Conservation (phyloP, 768 basidiomycete genomes). For the Obba rivulosa region DNA sequence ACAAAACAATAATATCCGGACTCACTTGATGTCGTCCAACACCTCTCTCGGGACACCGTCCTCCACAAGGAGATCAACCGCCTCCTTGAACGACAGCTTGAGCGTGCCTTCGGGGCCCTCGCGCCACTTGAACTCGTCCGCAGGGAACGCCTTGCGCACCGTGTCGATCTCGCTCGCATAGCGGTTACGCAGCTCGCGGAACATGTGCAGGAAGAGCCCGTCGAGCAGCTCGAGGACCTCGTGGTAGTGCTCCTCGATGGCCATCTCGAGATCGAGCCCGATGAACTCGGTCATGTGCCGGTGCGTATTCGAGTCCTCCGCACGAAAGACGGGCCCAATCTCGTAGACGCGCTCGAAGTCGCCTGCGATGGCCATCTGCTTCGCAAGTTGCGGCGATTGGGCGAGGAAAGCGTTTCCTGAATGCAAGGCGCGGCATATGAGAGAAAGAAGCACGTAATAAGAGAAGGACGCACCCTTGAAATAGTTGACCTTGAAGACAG, state of each 20-base stretch:
- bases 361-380: slow-evolving; percentile 99
- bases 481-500: slow-evolving; percentile 96
- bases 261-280: slow-evolving; percentile 98
- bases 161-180: slow-evolving; percentile 80
- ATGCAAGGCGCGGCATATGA: neutral
- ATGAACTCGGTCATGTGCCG: slow-evolving; percentile 98
- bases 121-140: slow-evolving; percentile 93
- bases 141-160: slow-evolving; percentile 84
- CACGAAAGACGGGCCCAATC: slow-evolving; percentile 94
- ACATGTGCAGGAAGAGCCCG: slow-evolving; percentile 78
- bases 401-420: slow-evolving; percentile 87
- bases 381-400: slow-evolving; percentile 94
- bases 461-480: slow-evolving; percentile 70
- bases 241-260: slow-evolving; percentile 97
- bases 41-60: slow-evolving; percentile 76
- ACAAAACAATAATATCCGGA: neutral
- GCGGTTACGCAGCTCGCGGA: slow-evolving; percentile 72
- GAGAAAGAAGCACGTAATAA: no score
- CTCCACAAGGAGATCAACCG: slow-evolving; percentile 78
- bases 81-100: slow-evolving; percentile 80
- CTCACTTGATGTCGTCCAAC: slow-evolving; percentile 87
- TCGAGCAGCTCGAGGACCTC: slow-evolving; percentile 95
- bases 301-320: slow-evolving; percentile 95
- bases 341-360: slow-evolving; percentile 99
- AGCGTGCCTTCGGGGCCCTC: slow-evolving; percentile 88